phyloP scores from a whole-genome alignment of 2,329 filamentous ascomycete genomes.

The Epichloe scottii region DNA sequence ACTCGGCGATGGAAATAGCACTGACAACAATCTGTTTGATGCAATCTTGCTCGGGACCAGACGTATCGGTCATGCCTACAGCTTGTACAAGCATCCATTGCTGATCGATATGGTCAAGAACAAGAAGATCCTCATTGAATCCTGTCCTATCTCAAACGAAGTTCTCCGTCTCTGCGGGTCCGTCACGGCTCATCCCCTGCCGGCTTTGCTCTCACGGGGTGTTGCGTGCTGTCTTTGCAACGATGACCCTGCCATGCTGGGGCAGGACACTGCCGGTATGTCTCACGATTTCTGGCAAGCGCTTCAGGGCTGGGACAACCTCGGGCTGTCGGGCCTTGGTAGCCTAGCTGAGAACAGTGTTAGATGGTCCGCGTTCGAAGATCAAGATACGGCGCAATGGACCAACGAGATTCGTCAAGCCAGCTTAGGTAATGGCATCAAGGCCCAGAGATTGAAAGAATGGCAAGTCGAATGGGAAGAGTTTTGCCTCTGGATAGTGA shows the following conservation, averaged over 20 bases:
- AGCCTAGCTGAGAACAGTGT: conserved; percentile 88
- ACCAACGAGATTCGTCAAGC: conserved; percentile 59
- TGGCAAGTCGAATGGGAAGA: conserved; percentile 78
- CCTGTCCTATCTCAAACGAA: conserved; percentile 85
- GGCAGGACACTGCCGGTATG: conserved; percentile 69
- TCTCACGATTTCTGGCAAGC: conserved; percentile 90
- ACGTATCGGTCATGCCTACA: conserved; percentile 81
- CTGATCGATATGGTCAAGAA: conserved; percentile 82
- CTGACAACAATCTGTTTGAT: conserved; percentile 78
- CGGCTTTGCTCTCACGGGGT: conserved; percentile 71
- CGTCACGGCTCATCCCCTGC: conserved; percentile 67
- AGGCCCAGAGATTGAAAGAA: conserved; percentile 60
- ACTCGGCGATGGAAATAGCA: conserved; percentile 58
- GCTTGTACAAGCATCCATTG: conserved; percentile 81
- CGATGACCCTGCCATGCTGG: conserved; percentile 81
- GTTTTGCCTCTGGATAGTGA: conserved; percentile 83
- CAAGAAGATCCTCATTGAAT: conserved; percentile 77
- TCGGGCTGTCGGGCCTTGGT: conserved; percentile 76
- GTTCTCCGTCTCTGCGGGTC: conserved; percentile 67
- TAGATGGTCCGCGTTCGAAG: conserved; percentile 79
- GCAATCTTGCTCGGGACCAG: conserved; percentile 76
- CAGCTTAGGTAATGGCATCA: conserved; percentile 54
- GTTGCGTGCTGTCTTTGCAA: conserved; percentile 78
- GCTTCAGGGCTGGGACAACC: conserved; percentile 80
- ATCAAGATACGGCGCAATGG: conserved; percentile 62